Conservation (phyloP, 371 early-diverging fungal species). For the Catenaria anguillulae region DNA sequence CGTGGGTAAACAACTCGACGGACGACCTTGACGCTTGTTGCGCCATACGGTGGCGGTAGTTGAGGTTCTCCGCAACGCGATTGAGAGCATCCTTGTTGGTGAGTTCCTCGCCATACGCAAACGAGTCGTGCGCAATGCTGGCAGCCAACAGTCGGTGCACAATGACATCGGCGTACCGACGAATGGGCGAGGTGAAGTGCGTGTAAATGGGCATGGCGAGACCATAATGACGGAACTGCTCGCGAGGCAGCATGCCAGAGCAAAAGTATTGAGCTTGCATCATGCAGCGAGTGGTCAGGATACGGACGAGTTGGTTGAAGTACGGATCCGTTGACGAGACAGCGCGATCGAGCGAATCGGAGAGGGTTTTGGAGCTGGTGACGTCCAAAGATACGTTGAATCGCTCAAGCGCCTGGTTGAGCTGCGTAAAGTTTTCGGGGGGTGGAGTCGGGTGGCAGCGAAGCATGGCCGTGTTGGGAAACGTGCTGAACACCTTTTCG, state of each 20-base stretch:
- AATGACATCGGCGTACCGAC: constrained; percentile 74
- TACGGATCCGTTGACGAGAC: constrained; percentile 60
- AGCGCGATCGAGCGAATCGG: constrained; percentile 66
- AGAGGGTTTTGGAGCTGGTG: constrained; percentile 51
- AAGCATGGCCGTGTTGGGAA: constrained; percentile 45
- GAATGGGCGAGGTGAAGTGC: constrained; percentile 93
- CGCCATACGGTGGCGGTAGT: constrained; percentile 88
- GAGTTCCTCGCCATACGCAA: constrained; percentile 43
- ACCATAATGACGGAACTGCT: constrained; percentile 79
- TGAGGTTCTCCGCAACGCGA: constrained; percentile 70
- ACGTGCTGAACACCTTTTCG: constrained; percentile 14
- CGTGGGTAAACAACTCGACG: constrained; percentile 82
- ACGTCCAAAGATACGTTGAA: constrained; percentile 40
- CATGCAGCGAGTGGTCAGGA: constrained; percentile 86
- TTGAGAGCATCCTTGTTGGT: constrained; percentile 61
- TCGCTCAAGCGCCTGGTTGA: constrained; percentile 45
- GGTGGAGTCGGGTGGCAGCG: constrained; percentile 61
- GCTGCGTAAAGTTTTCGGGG: constrained; percentile 52
- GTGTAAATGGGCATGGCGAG: constrained; percentile 74
- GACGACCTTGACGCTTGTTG: constrained; percentile 86
- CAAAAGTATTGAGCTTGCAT: constrained; percentile 85
- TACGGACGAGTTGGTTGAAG: constrained; percentile 75
- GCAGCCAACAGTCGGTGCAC: constrained; percentile 84
- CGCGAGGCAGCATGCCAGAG: constrained; percentile 53
- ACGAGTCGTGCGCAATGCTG: constrained; percentile 43